A percentile compares a stretch with the other conserved stretches of the same genome.
phyloP scores from a whole-genome alignment of 352 stramenopile species.

The Globisporangium middletonii region DNA sequence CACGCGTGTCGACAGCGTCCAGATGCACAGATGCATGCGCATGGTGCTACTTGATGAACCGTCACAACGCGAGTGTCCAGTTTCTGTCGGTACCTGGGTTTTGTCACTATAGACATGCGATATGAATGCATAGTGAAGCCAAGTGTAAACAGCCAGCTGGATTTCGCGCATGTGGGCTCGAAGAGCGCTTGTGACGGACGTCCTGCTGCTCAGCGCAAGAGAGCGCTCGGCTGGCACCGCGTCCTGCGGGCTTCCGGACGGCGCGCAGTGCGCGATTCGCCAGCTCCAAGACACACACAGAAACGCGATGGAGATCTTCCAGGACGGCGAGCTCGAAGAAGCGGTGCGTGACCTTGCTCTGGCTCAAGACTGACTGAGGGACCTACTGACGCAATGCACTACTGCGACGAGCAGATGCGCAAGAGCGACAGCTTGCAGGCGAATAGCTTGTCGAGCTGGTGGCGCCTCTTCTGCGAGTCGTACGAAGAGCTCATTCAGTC shows the following conservation, averaged over 20 bases:
- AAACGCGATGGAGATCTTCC: constrained; percentile 68
- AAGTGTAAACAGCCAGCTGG: too few species aligned
- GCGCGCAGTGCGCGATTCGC: background rate
- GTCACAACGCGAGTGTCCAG: too few species aligned
- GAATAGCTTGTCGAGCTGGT: constrained; percentile 51
- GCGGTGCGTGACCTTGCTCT: constrained; percentile 33
- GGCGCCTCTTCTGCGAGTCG: constrained; percentile 61
- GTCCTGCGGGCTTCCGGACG: background rate
- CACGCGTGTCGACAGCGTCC: too few species aligned
- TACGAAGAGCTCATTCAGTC: constrained; percentile 75
- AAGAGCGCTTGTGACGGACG: too few species aligned
- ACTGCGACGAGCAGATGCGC: constrained; percentile 31
- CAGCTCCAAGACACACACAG: background rate
- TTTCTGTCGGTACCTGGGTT: background rate
- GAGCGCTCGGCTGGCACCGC: too few species aligned
- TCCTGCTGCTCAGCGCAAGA: too few species aligned
- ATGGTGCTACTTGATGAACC: too few species aligned
- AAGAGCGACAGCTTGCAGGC: constrained; percentile 42
- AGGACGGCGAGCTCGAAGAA: constrained; percentile 68
- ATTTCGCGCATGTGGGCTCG: too few species aligned
- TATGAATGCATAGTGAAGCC: background rate
- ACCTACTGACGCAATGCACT: background rate
- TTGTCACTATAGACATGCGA: background rate
- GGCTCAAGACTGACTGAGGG: constrained; percentile 1
- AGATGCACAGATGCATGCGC: too few species aligned